Conservation (phyloP, 257 asterid species). For the Osmanthus fragrans region DNA sequence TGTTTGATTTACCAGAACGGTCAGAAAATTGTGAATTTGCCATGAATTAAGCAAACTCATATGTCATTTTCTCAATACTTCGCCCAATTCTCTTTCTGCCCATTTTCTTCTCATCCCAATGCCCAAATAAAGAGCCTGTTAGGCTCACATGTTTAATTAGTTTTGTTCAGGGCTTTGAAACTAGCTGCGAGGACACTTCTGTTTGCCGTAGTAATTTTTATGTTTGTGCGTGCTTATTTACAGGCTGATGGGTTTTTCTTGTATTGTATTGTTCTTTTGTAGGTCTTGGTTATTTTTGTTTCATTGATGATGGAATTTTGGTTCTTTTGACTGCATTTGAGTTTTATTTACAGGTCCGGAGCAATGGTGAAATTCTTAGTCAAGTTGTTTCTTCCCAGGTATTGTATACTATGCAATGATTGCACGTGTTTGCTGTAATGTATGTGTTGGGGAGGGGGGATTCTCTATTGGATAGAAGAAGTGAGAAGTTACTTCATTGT, state of each 20-base stretch:
- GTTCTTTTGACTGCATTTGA: slow-evolving; percentile 19
- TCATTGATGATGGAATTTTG: not conserved
- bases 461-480: not conserved
- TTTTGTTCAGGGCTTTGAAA: slow-evolving; percentile 76
- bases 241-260: slow-evolving; percentile 23
- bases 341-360: slow-evolving; percentile 57
- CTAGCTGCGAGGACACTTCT: slow-evolving; percentile 95
- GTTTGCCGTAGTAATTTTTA: slow-evolving; percentile 71
- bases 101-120: slow-evolving; percentile 19
- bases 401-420: slow-evolving; percentile 21
- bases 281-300: slow-evolving; percentile 6
- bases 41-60: slow-evolving; percentile 13
- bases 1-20: slow-evolving; percentile 25
- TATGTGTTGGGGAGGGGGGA: slow-evolving; percentile 21
- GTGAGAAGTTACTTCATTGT: not conserved
- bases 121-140: slow-evolving; percentile 16
- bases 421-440: slow-evolving; percentile 13
- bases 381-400: slow-evolving; percentile 96
- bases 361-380: slow-evolving; percentile 89
- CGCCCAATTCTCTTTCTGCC: slow-evolving; percentile 27
- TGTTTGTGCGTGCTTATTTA: slow-evolving; percentile 1
- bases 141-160: slow-evolving; percentile 41
- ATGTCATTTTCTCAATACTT: slow-evolving; percentile 21
- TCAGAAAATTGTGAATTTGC: slow-evolving; percentile 16
- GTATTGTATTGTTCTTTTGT: slow-evolving; percentile 20